Conservation (phyloP, 1,139 yeast species). For the Sugiyamaella paludigena region DNA sequence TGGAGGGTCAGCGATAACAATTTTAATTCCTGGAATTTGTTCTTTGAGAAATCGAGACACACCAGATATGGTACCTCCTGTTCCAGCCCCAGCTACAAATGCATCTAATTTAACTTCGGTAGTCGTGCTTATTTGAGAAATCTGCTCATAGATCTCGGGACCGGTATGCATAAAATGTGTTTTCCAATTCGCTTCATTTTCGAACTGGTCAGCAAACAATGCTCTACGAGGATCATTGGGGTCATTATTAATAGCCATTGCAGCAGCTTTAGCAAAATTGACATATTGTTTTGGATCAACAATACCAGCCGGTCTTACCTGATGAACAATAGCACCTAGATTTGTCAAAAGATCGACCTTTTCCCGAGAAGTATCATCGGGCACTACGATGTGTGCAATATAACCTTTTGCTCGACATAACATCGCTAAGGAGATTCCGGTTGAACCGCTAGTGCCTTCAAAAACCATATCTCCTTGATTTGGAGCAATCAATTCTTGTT, state of each 20-base stretch:
- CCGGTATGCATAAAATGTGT: conserved; percentile 83
- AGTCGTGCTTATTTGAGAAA: conserved; percentile 41
- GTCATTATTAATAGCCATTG: conserved; percentile 51
- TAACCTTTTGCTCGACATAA: conserved; percentile 86
- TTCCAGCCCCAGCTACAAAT: conserved; percentile 77
- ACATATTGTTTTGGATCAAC: conserved; percentile 94
- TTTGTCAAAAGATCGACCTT: conserved; percentile 67
- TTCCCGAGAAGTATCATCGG: conserved; percentile 88
- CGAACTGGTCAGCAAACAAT: conserved; percentile 93
- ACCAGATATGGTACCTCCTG: conserved; percentile 85
- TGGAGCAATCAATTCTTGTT: conserved; percentile 55
- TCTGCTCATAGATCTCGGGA: conserved; percentile 80
- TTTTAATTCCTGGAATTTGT: conserved; percentile 37
- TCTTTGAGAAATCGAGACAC: conserved; percentile 72
- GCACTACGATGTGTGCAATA: conserved; percentile 86
- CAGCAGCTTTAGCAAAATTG: conserved; percentile 73
- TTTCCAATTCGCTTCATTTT: conserved; percentile 86
- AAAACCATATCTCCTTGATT: conserved; percentile 64
- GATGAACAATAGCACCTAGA: conserved; percentile 82
- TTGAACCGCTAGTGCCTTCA: conserved; percentile 96
- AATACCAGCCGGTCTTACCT: conserved; percentile 91
- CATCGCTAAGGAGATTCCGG: conserved; percentile 91
- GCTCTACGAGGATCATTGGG: conserved; percentile 44
- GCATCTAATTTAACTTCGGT: conserved; percentile 49
- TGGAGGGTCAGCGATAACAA: conserved; percentile 87